Percentiles rank a stretch among this genome's conserved stretches.
phyloP scores from a whole-genome alignment of 1,139 yeast genomes.

The Saccharomycopsis hybrid region DNA sequence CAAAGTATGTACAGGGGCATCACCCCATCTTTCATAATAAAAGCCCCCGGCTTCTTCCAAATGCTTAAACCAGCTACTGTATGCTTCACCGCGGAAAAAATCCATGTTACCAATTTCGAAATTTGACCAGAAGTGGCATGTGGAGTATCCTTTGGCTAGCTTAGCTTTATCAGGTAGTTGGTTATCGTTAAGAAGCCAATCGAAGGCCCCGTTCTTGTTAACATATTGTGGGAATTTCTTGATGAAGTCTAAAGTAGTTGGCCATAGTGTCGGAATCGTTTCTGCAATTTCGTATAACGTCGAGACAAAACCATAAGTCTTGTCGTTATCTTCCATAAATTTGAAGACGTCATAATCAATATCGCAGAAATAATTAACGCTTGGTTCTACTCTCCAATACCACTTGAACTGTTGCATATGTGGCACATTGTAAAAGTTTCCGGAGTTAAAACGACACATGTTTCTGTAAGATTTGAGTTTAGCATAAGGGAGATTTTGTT shows the following conservation, averaged over 20 bases:
- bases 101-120: constrained; percentile 81
- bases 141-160: constrained; percentile 65
- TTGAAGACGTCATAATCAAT: constrained; percentile 72
- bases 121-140: constrained; percentile 87
- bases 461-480: constrained; percentile 54
- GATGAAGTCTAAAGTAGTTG: constrained; percentile 58
- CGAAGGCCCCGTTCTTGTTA: constrained; percentile 60
- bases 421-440: constrained; percentile 60
- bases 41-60: constrained; percentile 70
- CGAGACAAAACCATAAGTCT: constrained; percentile 66
- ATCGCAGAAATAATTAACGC: constrained; percentile 59
- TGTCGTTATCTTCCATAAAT: constrained; percentile 58
- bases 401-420: constrained; percentile 48
- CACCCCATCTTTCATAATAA: constrained; percentile 89
- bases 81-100: constrained; percentile 63
- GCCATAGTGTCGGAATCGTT: constrained; percentile 60
- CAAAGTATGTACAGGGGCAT: constrained; percentile 79
- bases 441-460: constrained; percentile 72
- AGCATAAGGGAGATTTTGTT: constrained; percentile 58
- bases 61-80: constrained; percentile 54
- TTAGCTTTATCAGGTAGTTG: constrained; percentile 52
- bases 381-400: constrained; percentile 81
- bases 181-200: constrained; percentile 59
- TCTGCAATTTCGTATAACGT: constrained; percentile 64
- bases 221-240: constrained; percentile 53